Conservation (phyloP, 176 grass and related monocot genomes). For the Canna indica region DNA sequence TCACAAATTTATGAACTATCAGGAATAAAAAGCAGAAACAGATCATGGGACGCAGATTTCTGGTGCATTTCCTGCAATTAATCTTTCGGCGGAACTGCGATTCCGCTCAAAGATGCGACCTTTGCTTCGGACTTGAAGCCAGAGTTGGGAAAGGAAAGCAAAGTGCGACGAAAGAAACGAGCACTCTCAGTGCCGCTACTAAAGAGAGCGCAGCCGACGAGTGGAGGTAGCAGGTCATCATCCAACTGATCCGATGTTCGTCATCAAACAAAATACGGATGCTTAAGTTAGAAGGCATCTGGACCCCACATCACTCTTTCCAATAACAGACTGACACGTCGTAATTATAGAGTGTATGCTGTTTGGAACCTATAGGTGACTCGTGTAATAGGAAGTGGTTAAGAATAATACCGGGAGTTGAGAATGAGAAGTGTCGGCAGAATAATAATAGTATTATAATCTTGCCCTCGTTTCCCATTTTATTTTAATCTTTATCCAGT, state of each 20-base stretch:
- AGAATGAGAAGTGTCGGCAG: conserved; percentile 13
- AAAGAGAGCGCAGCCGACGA: not conserved
- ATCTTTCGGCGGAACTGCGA: not conserved
- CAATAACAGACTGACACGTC: not conserved
- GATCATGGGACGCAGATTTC: not conserved
- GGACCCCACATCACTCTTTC: too few species aligned
- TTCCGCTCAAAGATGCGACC: not conserved
- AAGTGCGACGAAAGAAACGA: not conserved
- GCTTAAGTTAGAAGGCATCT: too few species aligned
- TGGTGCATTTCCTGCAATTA: too few species aligned
- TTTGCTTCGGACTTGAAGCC: not conserved
- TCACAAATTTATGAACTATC: not conserved
- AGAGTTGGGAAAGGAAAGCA: not conserved
- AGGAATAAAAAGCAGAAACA: not conserved
- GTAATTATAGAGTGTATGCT: not conserved
- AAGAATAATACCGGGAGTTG: not conserved
- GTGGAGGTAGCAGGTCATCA: not conserved
- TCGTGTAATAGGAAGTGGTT: not conserved
- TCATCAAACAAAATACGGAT: not conserved
- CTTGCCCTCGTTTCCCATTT: not conserved
- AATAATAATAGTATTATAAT: not conserved
- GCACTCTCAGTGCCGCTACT: not conserved
- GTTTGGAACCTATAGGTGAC: not conserved
- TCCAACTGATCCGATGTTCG: not conserved
- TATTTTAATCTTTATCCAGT: not conserved